Percentiles rank a stretch among this genome's conserved stretches.
Evolutionary conservation across 1,284 basidiomycete genomes (phyloP).

Genomic region (Ustilago sp.): DNA sequence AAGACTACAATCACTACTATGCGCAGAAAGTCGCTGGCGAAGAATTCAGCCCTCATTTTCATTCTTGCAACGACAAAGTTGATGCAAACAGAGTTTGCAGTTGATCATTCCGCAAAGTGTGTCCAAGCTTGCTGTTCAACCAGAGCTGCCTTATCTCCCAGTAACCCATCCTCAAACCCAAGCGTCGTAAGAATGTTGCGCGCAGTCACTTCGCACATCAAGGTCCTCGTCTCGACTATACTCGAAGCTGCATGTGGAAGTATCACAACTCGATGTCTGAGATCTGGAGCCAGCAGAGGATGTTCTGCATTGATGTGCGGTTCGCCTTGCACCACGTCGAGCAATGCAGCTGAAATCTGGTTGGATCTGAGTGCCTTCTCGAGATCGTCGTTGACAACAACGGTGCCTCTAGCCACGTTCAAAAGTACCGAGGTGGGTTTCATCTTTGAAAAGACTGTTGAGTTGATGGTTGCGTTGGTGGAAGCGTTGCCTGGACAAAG

Average conservation of each 20-base stretch:
- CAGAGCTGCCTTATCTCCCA: constrained; percentile 18
- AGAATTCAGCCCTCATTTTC: neutral
- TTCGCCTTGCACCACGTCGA: constrained; percentile 37
- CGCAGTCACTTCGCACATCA: constrained; percentile 32
- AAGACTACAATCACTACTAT: no score
- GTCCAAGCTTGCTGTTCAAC: constrained; percentile 28
- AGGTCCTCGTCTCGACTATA: constrained; percentile 20
- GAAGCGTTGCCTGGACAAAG: constrained; percentile 34
- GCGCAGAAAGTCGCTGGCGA: neutral
- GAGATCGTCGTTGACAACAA: constrained; percentile 31
- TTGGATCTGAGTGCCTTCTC: constrained; percentile 7
- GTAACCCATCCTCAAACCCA: constrained; percentile 16
- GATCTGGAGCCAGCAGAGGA: constrained; percentile 20
- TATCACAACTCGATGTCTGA: constrained; percentile 26
- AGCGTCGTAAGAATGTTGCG: constrained; percentile 27
- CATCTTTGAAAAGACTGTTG: constrained; percentile 13
- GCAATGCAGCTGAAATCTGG: constrained; percentile 25
- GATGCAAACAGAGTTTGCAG: no score
- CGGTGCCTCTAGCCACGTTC: constrained; percentile 32
- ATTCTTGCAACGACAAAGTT: neutral
- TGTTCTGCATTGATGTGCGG: constrained; percentile 19
- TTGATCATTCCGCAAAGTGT: constrained; percentile 18
- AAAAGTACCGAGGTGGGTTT: constrained; percentile 22
- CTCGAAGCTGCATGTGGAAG: constrained; percentile 34
- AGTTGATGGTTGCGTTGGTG: constrained; percentile 23